Evolutionary conservation across 192 early-diverging fungal genomes (phyloP).

Genomic region (Dimargaris cristalligena): DNA sequence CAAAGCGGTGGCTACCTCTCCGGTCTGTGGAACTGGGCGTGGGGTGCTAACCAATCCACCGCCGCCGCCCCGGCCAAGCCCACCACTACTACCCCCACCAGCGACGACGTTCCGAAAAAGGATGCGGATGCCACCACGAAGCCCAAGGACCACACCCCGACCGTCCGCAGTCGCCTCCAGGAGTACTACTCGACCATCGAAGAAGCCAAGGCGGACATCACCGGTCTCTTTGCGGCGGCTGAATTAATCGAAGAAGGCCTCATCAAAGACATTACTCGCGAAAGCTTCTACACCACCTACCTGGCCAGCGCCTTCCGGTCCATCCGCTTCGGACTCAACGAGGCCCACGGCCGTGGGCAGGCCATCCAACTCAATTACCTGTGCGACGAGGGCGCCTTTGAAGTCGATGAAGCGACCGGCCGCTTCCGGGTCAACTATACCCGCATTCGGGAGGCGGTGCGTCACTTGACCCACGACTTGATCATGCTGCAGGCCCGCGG

Average conservation of each 20-base stretch:
- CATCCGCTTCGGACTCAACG: constrained; percentile 50
- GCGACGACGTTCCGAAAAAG: too few species aligned
- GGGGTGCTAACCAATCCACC: background rate
- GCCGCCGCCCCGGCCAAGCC: background rate
- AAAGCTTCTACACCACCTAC: constrained; percentile 54
- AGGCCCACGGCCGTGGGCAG: constrained; percentile 55
- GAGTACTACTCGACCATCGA: constrained; percentile 58
- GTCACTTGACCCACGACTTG: constrained; percentile 40
- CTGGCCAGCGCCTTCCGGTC: constrained; percentile 54
- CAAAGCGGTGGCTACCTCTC: background rate
- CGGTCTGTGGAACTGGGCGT: background rate
- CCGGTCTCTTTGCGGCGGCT: constrained; percentile 39
- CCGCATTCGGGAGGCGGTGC: constrained; percentile 33
- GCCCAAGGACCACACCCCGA: too few species aligned
- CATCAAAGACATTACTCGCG: constrained; percentile 35
- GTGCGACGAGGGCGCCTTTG: constrained; percentile 45
- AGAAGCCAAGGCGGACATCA: constrained; percentile 64
- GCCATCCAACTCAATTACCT: constrained; percentile 54
- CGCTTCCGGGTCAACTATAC: constrained; percentile 44
- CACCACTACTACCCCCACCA: constrained; percentile 2
- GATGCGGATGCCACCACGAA: too few species aligned
- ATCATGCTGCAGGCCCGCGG: constrained; percentile 56
- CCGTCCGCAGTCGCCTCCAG: constrained; percentile 45
- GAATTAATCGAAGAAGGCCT: constrained; percentile 39
- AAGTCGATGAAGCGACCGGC: constrained; percentile 18